phyloP scores from a whole-genome alignment of 2,329 filamentous ascomycete genomes.

The Colletotrichum sp. region DNA sequence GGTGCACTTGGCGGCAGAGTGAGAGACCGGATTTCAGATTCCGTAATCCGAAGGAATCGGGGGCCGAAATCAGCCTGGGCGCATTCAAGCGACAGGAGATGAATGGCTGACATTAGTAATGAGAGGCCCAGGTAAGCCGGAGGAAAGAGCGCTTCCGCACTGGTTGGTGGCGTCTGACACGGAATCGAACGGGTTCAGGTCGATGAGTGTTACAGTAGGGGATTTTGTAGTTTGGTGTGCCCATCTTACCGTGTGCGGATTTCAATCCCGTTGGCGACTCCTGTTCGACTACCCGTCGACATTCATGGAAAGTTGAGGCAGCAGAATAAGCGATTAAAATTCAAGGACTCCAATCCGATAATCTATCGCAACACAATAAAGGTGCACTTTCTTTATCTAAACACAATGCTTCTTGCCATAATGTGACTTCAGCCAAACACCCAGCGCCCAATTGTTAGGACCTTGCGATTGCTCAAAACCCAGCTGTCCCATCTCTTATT shows the following conservation, averaged over 20 bases:
- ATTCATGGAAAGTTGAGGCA: too few relatives aligned
- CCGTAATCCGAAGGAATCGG: neutral
- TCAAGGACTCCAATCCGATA: neutral
- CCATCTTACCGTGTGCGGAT: neutral
- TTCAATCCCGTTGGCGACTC: neutral
- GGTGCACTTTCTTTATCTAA: neutral
- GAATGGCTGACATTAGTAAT: neutral
- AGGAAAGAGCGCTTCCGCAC: neutral
- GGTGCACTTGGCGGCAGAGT: neutral
- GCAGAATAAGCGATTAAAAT: rapidly evolving
- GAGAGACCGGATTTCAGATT: neutral
- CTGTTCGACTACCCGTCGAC: neutral
- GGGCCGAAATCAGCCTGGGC: neutral
- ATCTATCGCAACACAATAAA: neutral
- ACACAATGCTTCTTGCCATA: neutral
- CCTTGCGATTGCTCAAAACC: neutral
- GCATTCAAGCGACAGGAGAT: neutral
- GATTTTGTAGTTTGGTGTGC: neutral
- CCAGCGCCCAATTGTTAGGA: neutral
- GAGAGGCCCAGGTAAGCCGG: neutral
- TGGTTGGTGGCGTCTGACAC: neutral
- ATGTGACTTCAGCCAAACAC: neutral
- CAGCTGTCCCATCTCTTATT: neutral
- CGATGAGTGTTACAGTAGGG: rapidly evolving
- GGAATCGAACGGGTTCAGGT: neutral